These are phyloP conservation scores for Hirschfeldia incana DNA, from an alignment of 345 rosid species.

Conservation along the genomic window DNA sequence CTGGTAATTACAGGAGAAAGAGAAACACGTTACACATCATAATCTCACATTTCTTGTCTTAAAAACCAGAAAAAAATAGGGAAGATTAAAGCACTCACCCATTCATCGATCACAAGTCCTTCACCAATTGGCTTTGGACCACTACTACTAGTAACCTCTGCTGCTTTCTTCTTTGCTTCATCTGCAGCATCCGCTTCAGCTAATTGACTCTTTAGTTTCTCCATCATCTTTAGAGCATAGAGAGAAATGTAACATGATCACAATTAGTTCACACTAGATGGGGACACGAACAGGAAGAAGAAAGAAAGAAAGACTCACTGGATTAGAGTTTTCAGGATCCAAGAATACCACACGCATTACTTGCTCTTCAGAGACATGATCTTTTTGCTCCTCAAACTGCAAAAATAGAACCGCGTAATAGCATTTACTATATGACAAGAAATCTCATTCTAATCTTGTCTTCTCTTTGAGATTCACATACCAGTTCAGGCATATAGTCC, in stretches of 20 bases:
- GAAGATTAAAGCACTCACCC: constrained; percentile 48
- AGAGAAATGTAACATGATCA: not conserved
- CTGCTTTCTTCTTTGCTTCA: constrained; percentile 78
- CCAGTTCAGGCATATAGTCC: constrained; percentile 96
- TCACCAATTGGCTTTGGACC: constrained; percentile 83
- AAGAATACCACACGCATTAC: constrained; percentile 80
- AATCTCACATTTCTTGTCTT: not conserved
- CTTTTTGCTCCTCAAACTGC: constrained; percentile 95
- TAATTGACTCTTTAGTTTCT: constrained; percentile 74
- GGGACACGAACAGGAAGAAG: not conserved
- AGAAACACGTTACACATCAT: not conserved
- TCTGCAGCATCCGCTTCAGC: constrained; percentile 84
- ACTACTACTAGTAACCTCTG: constrained; percentile 44
- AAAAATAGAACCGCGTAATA: not conserved
- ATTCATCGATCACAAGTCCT: constrained; percentile 97
- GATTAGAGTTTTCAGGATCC: constrained; percentile 68
- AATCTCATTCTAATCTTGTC: no score
- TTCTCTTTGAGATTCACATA: constrained; percentile 39
- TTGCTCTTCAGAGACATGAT: constrained; percentile 72
- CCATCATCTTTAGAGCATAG: constrained; percentile 36
- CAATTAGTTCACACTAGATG: not conserved
- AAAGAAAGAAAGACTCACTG: constrained; percentile 51
- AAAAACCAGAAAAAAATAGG: no score
- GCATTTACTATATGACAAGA: no score
- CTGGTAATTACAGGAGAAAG: constrained; percentile 36